phyloP scores from a whole-genome alignment of 495 filamentous ascomycete genomes.

The Echria macrotheca region DNA sequence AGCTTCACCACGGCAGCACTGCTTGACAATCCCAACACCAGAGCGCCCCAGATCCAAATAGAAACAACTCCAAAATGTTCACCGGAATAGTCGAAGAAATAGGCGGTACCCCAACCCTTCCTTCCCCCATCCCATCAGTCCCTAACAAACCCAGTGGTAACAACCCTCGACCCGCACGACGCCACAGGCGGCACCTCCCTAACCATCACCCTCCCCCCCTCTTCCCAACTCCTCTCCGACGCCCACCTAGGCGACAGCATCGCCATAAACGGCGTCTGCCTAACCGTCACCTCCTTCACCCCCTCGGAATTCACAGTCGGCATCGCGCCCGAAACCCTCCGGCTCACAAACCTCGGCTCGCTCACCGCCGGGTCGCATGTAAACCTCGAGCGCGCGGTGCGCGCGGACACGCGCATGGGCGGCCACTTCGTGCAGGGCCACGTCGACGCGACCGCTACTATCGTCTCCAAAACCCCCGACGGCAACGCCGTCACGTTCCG shows the following conservation, averaged over 20 bases:
- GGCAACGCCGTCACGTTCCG: constrained; percentile 83
- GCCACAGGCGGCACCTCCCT: constrained; percentile 80
- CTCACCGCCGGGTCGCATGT: constrained; percentile 53
- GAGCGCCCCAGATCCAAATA: too few relatives aligned
- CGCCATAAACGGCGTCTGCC: constrained; percentile 78
- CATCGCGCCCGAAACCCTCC: constrained; percentile 92
- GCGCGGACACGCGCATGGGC: constrained; percentile 82
- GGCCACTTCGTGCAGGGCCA: constrained; percentile 87
- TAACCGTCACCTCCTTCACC: constrained; percentile 82
- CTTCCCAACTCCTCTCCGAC: constrained; percentile 73
- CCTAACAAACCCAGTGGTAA: constrained; percentile 56
- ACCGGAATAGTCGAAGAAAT: constrained; percentile 95
- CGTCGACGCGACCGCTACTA: constrained; percentile 79
- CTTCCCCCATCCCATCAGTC: constrained; percentile 3
- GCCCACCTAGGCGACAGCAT: constrained; percentile 88
- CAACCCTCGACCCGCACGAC: constrained; percentile 73
- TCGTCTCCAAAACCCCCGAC: constrained; percentile 64
- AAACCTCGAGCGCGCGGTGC: constrained; percentile 91
- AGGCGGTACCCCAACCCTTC: constrained; percentile 59
- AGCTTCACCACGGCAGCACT: too few relatives aligned
- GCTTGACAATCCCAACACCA: too few relatives aligned
- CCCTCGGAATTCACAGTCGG: constrained; percentile 75
- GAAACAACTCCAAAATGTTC: constrained; percentile 67
- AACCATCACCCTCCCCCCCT: constrained; percentile 61
- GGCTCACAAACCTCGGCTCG: constrained; percentile 85